These are phyloP conservation scores for Starmerella apis DNA, from an alignment of 805 yeast genomes.

Conservation along the genomic window DNA sequence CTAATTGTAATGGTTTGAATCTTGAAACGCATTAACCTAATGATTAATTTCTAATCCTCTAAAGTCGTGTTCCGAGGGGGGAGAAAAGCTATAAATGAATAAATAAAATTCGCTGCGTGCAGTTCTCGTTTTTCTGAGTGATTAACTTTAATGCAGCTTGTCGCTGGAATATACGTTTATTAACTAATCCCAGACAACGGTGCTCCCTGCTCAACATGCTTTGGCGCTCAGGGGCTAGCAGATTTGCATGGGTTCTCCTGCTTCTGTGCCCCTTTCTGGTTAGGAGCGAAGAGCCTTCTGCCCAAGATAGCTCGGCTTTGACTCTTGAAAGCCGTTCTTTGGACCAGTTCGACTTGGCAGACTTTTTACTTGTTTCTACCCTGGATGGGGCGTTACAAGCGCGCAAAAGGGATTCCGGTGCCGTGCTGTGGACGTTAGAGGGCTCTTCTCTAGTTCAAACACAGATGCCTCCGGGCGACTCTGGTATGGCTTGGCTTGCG, in stretches of 20 bases:
- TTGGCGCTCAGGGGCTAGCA: not conserved
- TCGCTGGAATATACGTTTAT: not conserved
- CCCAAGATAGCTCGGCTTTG: not conserved
- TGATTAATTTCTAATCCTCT: too few species aligned
- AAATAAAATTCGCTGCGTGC: too few species aligned
- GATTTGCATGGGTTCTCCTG: not conserved
- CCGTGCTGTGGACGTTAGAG: conserved; percentile 61
- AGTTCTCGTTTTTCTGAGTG: too few species aligned
- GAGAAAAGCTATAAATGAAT: too few species aligned
- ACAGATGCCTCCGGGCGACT: conserved; percentile 11
- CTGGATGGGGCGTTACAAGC: conserved; percentile 84
- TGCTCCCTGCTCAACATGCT: not conserved
- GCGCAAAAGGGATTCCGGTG: conserved; percentile 62
- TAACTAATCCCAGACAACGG: not conserved
- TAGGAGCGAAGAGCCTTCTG: not conserved
- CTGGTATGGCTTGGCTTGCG: conserved; percentile 52
- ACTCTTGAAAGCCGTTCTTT: conserved; percentile 27
- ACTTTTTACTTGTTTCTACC: conserved; percentile 60
- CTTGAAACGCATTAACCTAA: too few species aligned
- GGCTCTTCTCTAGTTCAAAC: conserved; percentile 50
- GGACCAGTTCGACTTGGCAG: conserved; percentile 43
- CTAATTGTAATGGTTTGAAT: too few species aligned
- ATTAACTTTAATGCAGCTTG: too few species aligned
- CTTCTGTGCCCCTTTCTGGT: not conserved
- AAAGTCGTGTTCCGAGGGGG: too few species aligned